Conservation (phyloP, 495 filamentous ascomycete genomes). For the Penicillium taxi region DNA sequence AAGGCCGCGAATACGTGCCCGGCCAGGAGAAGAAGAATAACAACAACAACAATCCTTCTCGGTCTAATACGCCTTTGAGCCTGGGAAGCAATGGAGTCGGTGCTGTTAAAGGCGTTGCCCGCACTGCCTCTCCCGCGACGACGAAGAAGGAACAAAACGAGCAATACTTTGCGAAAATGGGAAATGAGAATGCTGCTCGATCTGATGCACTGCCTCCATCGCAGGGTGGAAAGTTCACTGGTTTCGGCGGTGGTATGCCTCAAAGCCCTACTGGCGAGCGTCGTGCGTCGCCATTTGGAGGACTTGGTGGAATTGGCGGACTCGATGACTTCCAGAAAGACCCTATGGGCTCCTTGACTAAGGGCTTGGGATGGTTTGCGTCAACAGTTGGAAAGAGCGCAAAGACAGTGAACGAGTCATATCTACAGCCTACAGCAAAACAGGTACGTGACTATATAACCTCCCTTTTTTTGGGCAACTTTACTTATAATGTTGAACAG, state of each 20-base stretch:
- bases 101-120: constrained; percentile 15
- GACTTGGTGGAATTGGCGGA: constrained; percentile 41
- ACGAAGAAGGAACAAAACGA: constrained; percentile 64
- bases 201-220: constrained; percentile 67
- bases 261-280: constrained; percentile 22
- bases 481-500: no score
- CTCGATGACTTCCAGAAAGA: constrained; percentile 85
- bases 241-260: constrained; percentile 71
- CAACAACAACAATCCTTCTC: constrained; percentile 14
- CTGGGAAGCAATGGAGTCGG: constrained; percentile 9
- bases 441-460: constrained; percentile 52
- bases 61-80: constrained; percentile 29
- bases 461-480: no score
- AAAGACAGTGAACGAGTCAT: constrained; percentile 80
- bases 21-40: constrained; percentile 43
- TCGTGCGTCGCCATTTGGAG: constrained; percentile 20
- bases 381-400: constrained; percentile 77
- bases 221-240: constrained; percentile 85
- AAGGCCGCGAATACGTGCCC: constrained; percentile 72
- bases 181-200: constrained; percentile 68
- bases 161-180: constrained; percentile 80
- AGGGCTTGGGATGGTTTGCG: constrained; percentile 92
- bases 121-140: constrained; percentile 23
- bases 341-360: constrained; percentile 77
- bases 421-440: constrained; percentile 83